Conservation (phyloP, 2,329 filamentous ascomycete species). For the Neophaeococcomyces mojaviensis region DNA sequence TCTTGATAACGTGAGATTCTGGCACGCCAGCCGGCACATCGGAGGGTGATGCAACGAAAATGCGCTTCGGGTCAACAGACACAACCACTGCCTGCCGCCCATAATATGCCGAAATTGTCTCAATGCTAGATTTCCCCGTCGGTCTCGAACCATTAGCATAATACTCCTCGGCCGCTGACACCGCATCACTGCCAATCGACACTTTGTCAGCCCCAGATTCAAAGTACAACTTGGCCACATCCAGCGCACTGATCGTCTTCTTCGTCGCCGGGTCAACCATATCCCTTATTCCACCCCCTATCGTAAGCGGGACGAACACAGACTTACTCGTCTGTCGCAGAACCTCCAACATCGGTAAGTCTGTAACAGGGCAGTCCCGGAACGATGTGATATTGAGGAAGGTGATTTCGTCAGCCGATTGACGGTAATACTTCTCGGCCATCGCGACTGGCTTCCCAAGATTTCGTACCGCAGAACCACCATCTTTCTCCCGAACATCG, state of each 20-base stretch:
- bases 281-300: slow-evolving; percentile 92
- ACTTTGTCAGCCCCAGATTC: slow-evolving; percentile 95
- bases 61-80: slow-evolving; percentile 83
- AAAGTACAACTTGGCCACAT: slow-evolving; percentile 96
- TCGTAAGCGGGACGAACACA: slow-evolving; percentile 91
- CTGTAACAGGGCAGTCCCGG: slow-evolving; percentile 84
- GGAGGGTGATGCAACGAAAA: slow-evolving; percentile 65
- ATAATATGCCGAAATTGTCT: slow-evolving; percentile 88
- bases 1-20: slow-evolving; percentile 67
- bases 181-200: slow-evolving; percentile 90
- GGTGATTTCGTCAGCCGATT: slow-evolving; percentile 92
- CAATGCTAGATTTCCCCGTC: slow-evolving; percentile 80
- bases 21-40: slow-evolving; percentile 43
- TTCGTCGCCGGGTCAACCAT: slow-evolving; percentile 76
- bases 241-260: slow-evolving; percentile 75
- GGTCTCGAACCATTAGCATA: slow-evolving; percentile 62
- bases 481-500: slow-evolving; percentile 83
- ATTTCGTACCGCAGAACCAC: slow-evolving; percentile 65
- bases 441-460: slow-evolving; percentile 95
- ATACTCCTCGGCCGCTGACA: slow-evolving; percentile 86
- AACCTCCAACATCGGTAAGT: slow-evolving; percentile 93
- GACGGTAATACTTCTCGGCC: slow-evolving; percentile 87
- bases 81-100: slow-evolving; percentile 96
- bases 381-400: slow-evolving; percentile 99
- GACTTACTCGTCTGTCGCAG: slow-evolving; percentile 77